phyloP scores from a whole-genome alignment of 306 rosid genomes.

The Argentina anserina region DNA sequence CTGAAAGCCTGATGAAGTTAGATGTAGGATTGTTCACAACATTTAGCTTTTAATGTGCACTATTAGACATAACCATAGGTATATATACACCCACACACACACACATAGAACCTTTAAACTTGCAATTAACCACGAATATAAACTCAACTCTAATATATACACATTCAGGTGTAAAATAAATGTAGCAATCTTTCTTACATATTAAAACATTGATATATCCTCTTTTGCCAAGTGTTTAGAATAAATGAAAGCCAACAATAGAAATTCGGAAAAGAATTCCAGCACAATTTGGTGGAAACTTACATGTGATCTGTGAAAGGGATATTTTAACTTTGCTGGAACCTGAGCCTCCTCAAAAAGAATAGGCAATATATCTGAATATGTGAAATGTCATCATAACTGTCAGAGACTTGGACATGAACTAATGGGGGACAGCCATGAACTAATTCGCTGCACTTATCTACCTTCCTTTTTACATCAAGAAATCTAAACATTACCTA shows the following conservation, averaged over 20 bases:
- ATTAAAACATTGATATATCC: background rate
- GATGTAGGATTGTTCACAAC: background rate
- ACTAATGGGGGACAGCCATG: background rate
- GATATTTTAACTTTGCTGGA: constrained; percentile 35
- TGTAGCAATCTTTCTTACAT: background rate
- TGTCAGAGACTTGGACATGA: constrained; percentile 9
- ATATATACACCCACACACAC: no score
- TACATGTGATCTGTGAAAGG: constrained; percentile 46
- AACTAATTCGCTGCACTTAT: background rate
- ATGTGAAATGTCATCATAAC: constrained; percentile 3
- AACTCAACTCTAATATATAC: no score
- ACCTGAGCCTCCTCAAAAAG: constrained; percentile 51
- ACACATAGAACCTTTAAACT: background rate
- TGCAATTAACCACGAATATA: background rate
- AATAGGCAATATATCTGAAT: constrained; percentile 53
- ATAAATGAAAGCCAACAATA: background rate
- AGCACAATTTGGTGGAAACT: constrained; percentile 24
- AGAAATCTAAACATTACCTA: constrained; percentile 39
- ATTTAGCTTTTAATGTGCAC: background rate
- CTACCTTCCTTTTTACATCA: background rate
- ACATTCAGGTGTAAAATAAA: background rate
- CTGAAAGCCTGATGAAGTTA: no score
- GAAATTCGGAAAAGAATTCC: background rate
- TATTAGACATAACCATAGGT: background rate
- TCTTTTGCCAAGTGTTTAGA: background rate